These are phyloP conservation scores for Rhododendron ovatum DNA, from an alignment of 148 eudicot species.

Conservation along the genomic window DNA sequence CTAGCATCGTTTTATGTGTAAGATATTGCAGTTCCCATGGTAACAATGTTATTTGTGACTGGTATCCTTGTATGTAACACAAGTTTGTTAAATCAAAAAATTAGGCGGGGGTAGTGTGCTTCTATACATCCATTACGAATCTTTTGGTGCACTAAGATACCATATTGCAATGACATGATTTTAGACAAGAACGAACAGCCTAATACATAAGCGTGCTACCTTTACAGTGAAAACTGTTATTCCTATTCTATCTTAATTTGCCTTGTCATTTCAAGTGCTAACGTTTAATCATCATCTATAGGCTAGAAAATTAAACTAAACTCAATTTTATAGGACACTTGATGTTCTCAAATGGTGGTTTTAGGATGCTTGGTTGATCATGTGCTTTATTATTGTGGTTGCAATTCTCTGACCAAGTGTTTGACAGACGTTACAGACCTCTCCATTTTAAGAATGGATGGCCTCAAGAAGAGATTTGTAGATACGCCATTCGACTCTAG, in stretches of 20 bases:
- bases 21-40: conserved; percentile 32
- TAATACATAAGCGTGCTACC: neutral
- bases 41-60: neutral
- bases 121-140: neutral
- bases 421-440: neutral
- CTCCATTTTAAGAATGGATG: neutral
- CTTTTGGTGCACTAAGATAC: neutral
- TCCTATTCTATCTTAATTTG: too few species aligned
- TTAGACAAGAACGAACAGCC: neutral
- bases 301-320: neutral
- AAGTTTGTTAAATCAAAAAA: neutral
- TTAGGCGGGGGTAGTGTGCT: neutral
- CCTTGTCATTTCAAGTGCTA: neutral
- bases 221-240: neutral
- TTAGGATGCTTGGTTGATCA: neutral
- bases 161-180: neutral
- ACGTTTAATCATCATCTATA: neutral
- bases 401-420: neutral
- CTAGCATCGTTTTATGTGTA: conserved; percentile 25
- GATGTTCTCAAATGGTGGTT: neutral
- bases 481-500: neutral
- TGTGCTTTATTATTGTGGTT: neutral
- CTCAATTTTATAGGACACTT: neutral
- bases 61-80: neutral
- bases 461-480: too few species aligned